phyloP scores from a whole-genome alignment of 805 yeast species.

The Tetrapisispora taiwanensis region DNA sequence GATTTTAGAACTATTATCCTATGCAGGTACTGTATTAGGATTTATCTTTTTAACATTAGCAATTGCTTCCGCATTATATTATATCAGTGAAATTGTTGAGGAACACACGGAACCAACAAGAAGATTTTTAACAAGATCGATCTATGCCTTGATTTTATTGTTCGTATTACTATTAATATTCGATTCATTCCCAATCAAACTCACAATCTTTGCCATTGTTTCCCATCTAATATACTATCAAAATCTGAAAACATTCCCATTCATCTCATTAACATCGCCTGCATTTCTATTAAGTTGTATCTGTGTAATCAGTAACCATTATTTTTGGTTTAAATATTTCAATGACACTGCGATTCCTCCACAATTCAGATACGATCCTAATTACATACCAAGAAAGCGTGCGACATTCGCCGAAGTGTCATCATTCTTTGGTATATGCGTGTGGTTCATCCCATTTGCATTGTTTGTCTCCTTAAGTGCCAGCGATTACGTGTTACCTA shows the following conservation, averaged over 20 bases:
- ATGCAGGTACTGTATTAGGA: slow-evolving; percentile 51
- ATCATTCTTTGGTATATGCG: slow-evolving; percentile 86
- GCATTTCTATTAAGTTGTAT: slow-evolving; percentile 60
- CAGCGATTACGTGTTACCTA: slow-evolving; percentile 78
- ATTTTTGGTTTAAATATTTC: slow-evolving; percentile 82
- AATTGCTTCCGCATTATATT: slow-evolving; percentile 85
- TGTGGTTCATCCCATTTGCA: slow-evolving; percentile 92
- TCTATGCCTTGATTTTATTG: slow-evolving; percentile 47
- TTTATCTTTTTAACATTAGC: slow-evolving; percentile 52
- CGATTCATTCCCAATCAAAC: slow-evolving; percentile 70
- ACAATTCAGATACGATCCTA: slow-evolving; percentile 46
- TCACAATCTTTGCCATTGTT: slow-evolving; percentile 55
- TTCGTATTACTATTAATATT: slow-evolving; percentile 51
- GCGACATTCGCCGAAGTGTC: slow-evolving; percentile 85
- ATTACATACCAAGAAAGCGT: slow-evolving; percentile 52
- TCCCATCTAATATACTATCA: slow-evolving; percentile 68
- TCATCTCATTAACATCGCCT: slow-evolving; percentile 63
- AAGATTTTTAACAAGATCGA: slow-evolving; percentile 51
- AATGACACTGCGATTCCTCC: slow-evolving; percentile 59
- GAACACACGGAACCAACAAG: slow-evolving; percentile 84
- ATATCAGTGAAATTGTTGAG: slow-evolving; percentile 84
- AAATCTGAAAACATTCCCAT: slow-evolving; percentile 75
- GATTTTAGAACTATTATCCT: slow-evolving; percentile 51
- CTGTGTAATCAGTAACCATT: slow-evolving; percentile 71
- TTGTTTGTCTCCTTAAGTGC: slow-evolving; percentile 87